A percentile compares a stretch with the other conserved stretches of the same genome.
Evolutionary conservation across 257 asterid species (phyloP).

Genomic region (Nyctanthes arbortristis): DNA sequence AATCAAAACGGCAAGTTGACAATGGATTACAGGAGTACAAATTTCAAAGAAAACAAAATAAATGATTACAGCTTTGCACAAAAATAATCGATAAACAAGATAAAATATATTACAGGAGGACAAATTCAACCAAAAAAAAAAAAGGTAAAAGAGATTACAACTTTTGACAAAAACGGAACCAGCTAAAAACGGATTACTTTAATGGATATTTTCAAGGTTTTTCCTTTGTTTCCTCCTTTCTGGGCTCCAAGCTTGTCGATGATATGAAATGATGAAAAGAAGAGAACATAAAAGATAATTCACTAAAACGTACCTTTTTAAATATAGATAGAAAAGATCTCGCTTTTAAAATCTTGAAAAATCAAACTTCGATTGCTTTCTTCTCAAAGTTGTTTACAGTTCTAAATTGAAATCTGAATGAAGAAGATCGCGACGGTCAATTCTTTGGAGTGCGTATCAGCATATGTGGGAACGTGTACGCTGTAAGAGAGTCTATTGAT

Average conservation of each 20-base stretch:
- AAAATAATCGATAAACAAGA: not conserved
- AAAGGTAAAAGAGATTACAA: not conserved
- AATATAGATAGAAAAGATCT: no score
- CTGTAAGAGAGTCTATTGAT: not conserved
- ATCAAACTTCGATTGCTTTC: not conserved
- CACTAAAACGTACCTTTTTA: not conserved
- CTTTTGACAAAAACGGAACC: not conserved
- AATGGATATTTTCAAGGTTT: not conserved
- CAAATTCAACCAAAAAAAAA: constrained; percentile 12
- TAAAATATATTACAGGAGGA: no score
- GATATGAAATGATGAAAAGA: no score
- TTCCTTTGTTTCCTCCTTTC: not conserved
- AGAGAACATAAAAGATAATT: no score
- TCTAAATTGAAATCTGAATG: not conserved
- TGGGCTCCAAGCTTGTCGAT: not conserved
- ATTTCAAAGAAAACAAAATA: not conserved
- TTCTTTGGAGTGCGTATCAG: not conserved
- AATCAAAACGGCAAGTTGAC: no score
- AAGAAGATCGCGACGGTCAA: not conserved
- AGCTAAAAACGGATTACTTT: not conserved
- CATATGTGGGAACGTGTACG: not conserved
- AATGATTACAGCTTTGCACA: constrained; percentile 3
- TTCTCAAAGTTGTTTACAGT: not conserved
- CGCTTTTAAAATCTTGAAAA: no score
- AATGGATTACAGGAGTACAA: no score